Base-by-base conservation (phyloP, 257 asterid genomes). In the Misopates orontium region DNA sequence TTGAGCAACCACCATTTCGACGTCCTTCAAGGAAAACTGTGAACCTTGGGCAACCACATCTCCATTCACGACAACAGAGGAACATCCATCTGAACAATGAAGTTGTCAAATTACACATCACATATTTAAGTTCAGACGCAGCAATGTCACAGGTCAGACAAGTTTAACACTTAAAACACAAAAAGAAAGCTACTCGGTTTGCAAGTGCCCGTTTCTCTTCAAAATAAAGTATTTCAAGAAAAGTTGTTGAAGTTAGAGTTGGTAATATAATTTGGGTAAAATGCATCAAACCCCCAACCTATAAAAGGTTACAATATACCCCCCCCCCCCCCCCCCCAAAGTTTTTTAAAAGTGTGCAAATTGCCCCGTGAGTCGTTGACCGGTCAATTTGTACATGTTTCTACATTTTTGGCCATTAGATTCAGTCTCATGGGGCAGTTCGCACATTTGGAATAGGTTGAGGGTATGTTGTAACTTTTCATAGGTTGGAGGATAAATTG, bases 31-130 rank as follows among this genome's bases (percentile, higher is more conserved):
- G 25, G 99, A 93, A 76, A 93, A 93, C 48, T 90, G 97, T 60
- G 99, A 86, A 52, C 95, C 95, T 77, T 88, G 99, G 40, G 95
- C 97, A 71, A 93, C 90, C 78, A 90, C 83, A 75, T 93, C 95
- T 72, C 96, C 99, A 51, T 93, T 93, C 67, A 93, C 95, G 64
- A 88, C 92, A 75, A 93, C 71, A 77, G 95, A 93, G 66, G 97
- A 74, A 53, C 99, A 93, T 70, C 99, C 99, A 88, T 93, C 99
- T 93, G 95, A 69, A 77, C 14, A 64, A 25, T 48, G 53, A 66
- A 54, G 36, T 60, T 10, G 20, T 36, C 25, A 9, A 16, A 58
- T 32, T 36, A 5, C 42, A 36, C 11, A 56, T 67, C 32, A 32
- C 48, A 51, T 22, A 42, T 19, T 18, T n/a, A 57, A 52, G 40